These are phyloP conservation scores for Astraeus odoratus DNA, from an alignment of 768 basidiomycete genomes.

Conservation along the genomic window DNA sequence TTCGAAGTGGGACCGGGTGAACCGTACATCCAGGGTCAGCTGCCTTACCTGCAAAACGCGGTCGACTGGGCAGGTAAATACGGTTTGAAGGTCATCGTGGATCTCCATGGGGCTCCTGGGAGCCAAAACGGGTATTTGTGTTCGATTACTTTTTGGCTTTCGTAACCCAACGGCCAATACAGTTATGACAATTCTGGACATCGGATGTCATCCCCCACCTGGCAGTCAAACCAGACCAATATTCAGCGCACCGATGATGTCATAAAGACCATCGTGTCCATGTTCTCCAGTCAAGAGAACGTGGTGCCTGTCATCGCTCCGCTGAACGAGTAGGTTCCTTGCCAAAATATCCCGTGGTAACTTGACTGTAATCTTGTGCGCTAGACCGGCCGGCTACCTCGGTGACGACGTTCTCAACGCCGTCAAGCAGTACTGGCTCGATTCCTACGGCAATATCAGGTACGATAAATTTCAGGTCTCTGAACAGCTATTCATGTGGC, in stretches of 20 bases:
- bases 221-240: conserved; percentile 63
- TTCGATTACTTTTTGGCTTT: background rate
- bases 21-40: conserved; percentile 73
- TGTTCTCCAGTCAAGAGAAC: conserved; percentile 45
- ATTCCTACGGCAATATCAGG: conserved; percentile 73
- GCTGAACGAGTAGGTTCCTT: conserved; percentile 59
- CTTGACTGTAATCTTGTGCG: conserved; percentile 1
- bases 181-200: conserved; percentile 84
- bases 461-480: conserved; percentile 14
- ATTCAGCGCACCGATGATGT: conserved; percentile 60
- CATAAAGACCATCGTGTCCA: conserved; percentile 54
- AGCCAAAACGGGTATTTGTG: conserved; percentile 68
- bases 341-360: background rate
- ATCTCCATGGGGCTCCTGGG: conserved; percentile 76
- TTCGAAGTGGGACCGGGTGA: conserved; percentile 74
- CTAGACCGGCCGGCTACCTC: conserved; percentile 68
- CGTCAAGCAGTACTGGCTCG: conserved; percentile 57
- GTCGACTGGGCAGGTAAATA: conserved; percentile 62
- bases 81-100: conserved; percentile 76
- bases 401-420: conserved; percentile 44
- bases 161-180: conserved; percentile 6
- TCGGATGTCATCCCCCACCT: conserved; percentile 48
- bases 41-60: conserved; percentile 61
- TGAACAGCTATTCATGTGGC: conserved; percentile 1
- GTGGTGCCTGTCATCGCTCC: conserved; percentile 67